phyloP scores from a whole-genome alignment of 2,329 filamentous ascomycete genomes.

The Capronia epimyces region DNA sequence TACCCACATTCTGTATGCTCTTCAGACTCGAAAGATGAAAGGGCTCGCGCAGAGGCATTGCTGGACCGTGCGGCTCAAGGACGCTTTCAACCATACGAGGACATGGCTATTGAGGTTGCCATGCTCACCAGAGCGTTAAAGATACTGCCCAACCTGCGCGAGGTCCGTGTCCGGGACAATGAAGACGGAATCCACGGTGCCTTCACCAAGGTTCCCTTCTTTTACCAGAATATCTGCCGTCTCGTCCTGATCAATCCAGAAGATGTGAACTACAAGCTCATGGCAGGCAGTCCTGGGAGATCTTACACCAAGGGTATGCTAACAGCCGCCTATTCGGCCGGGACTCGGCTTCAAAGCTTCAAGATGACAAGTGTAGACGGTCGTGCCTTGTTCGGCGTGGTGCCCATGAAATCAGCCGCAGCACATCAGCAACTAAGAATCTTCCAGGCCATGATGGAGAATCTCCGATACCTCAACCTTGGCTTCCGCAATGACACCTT shows the following conservation, averaged over 20 bases:
- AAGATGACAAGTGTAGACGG: slow-evolving; percentile 16
- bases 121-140: slow-evolving; percentile 14
- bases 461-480: slow-evolving; percentile 17
- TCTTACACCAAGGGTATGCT: slow-evolving; percentile 21
- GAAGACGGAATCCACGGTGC: slow-evolving; percentile 5
- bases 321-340: slow-evolving; percentile 15
- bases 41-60: background rate
- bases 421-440: slow-evolving; percentile 17
- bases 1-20: slow-evolving; percentile 1
- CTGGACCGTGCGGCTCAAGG: slow-evolving; percentile 12
- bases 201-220: slow-evolving; percentile 11
- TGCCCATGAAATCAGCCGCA: slow-evolving; percentile 11
- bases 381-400: slow-evolving; percentile 14
- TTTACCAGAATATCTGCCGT: slow-evolving; percentile 19
- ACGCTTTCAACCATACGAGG: slow-evolving; percentile 20
- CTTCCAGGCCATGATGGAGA: slow-evolving; percentile 13
- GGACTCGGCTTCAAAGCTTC: slow-evolving; percentile 15
- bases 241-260: slow-evolving; percentile 9
- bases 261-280: slow-evolving; percentile 7
- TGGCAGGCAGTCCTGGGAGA: slow-evolving; percentile 11
- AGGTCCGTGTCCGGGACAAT: slow-evolving; percentile 15
- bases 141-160: slow-evolving; percentile 18
- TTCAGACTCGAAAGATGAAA: slow-evolving; percentile 3
- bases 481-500: slow-evolving; percentile 19
- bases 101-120: slow-evolving; percentile 19